Evolutionary conservation across 495 filamentous ascomycete genomes (phyloP).

Genomic region (Symbiotaphrina buchneri): DNA sequence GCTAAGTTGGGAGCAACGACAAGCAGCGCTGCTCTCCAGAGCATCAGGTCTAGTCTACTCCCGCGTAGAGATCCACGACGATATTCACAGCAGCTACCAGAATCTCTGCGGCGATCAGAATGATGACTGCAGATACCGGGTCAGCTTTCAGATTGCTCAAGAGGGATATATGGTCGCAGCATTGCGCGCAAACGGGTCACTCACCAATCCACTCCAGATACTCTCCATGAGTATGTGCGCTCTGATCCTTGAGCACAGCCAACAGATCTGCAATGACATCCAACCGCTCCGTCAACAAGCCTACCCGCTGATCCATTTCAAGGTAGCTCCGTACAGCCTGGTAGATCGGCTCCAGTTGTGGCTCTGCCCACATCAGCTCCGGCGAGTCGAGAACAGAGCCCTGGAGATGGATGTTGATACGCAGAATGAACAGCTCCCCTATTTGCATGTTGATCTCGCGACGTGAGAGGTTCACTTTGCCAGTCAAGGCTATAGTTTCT

Average conservation of each 20-base stretch:
- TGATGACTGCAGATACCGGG: conserved; percentile 38
- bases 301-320: conserved; percentile 94
- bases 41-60: conserved; percentile 51
- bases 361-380: conserved; percentile 96
- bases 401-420: conserved; percentile 95
- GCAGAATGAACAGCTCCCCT: conserved; percentile 86
- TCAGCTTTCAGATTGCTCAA: not conserved
- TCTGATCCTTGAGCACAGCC: conserved; percentile 85
- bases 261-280: conserved; percentile 88
- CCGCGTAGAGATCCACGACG: conserved; percentile 80
- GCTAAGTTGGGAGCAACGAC: too few relatives aligned
- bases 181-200: conserved; percentile 6
- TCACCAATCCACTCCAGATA: conserved; percentile 89
- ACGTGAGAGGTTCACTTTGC: conserved; percentile 65
- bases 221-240: conserved; percentile 89
- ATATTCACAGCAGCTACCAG: conserved; percentile 90
- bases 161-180: not conserved
- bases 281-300: conserved; percentile 67
- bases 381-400: conserved; percentile 93
- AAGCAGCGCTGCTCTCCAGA: too few relatives aligned
- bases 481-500: conserved; percentile 70
- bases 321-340: conserved; percentile 85
- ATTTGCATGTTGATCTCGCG: conserved; percentile 95
- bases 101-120: conserved; percentile 91
- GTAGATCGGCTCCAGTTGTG: conserved; percentile 86